These are phyloP conservation scores for Cryptococcus jaspeensis DNA, from an alignment of 1,284 basidiomycete species.

Conservation along the genomic window DNA sequence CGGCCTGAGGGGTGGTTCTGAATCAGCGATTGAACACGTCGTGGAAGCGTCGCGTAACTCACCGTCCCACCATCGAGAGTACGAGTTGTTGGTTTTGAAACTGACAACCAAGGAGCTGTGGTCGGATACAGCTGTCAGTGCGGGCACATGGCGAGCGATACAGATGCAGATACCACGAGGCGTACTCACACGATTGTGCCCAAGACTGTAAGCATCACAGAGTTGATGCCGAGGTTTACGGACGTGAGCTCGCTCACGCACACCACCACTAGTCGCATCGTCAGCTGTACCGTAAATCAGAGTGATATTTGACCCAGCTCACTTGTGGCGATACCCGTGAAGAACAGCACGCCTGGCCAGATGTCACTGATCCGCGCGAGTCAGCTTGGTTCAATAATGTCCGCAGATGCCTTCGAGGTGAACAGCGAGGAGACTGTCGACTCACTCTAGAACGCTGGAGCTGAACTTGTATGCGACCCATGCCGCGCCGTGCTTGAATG, in stretches of 20 bases:
- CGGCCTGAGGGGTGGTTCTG: constrained; percentile 16
- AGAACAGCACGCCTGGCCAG: constrained; percentile 32
- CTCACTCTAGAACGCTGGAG: constrained; percentile 36
- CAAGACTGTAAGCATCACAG: constrained; percentile 30
- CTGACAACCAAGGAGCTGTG: constrained; percentile 33
- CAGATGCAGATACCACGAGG: no score
- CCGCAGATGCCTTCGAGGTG: no score
- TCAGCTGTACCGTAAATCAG: background rate
- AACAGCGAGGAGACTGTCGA: background rate
- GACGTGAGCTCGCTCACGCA: constrained; percentile 26
- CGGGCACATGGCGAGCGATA: no score
- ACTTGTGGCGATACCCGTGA: constrained; percentile 33
- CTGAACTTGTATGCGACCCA: constrained; percentile 34
- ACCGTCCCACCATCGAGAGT: constrained; percentile 38
- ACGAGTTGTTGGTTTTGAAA: constrained; percentile 41
- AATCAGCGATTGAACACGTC: background rate
- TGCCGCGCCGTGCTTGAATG: constrained; percentile 26
- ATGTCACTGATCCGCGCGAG: constrained; percentile 34
- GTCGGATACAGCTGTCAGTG: background rate
- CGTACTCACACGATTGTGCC: constrained; percentile 31
- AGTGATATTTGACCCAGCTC: constrained; percentile 6
- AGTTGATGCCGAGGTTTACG: constrained; percentile 26
- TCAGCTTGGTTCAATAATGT: background rate
- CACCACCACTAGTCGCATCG: constrained; percentile 21
- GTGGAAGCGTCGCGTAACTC: constrained; percentile 2